These are phyloP conservation scores for Geotrichum reessii DNA, from an alignment of 1,139 yeast genomes.

Conservation along the genomic window DNA sequence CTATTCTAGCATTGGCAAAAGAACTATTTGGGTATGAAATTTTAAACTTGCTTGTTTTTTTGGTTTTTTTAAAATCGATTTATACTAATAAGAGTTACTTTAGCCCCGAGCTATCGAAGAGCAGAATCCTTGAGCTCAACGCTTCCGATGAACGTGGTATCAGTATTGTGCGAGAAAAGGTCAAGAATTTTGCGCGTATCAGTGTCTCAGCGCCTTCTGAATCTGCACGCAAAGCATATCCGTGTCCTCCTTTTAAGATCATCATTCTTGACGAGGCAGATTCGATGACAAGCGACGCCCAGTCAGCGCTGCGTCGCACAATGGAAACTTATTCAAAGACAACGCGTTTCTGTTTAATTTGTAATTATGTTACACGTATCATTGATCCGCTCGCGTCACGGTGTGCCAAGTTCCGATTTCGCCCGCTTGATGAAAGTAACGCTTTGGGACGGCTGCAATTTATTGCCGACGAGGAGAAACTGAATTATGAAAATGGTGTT, in stretches of 20 bases:
- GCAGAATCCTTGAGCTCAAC: constrained; percentile 82
- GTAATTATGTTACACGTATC: constrained; percentile 92
- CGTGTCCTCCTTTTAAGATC: constrained; percentile 92
- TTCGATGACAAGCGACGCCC: constrained; percentile 98
- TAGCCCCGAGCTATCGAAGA: constrained; percentile 47
- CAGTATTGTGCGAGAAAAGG: constrained; percentile 81
- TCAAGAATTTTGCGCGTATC: constrained; percentile 85
- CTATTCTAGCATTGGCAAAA: constrained; percentile 80
- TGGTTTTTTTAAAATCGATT: background rate
- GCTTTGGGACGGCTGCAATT: constrained; percentile 62
- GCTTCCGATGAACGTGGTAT: constrained; percentile 98
- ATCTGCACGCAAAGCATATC: constrained; percentile 61
- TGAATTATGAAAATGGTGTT: constrained; percentile 47
- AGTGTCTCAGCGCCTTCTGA: constrained; percentile 75
- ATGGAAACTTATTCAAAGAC: constrained; percentile 92
- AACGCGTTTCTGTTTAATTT: constrained; percentile 87
- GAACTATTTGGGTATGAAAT: constrained; percentile 58
- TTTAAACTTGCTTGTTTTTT: background rate
- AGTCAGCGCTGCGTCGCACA: constrained; percentile 87
- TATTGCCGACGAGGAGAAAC: constrained; percentile 49
- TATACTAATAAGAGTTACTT: too few species aligned
- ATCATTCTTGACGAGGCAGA: constrained; percentile 91
- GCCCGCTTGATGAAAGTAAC: constrained; percentile 62
- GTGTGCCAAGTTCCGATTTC: constrained; percentile 91
- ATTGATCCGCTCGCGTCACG: constrained; percentile 95